Evolutionary conservation across 2,329 filamentous ascomycete genomes (phyloP), one percentile per base, ranked within the genome.

Genomic region (Paraphoma sp.): DNA sequence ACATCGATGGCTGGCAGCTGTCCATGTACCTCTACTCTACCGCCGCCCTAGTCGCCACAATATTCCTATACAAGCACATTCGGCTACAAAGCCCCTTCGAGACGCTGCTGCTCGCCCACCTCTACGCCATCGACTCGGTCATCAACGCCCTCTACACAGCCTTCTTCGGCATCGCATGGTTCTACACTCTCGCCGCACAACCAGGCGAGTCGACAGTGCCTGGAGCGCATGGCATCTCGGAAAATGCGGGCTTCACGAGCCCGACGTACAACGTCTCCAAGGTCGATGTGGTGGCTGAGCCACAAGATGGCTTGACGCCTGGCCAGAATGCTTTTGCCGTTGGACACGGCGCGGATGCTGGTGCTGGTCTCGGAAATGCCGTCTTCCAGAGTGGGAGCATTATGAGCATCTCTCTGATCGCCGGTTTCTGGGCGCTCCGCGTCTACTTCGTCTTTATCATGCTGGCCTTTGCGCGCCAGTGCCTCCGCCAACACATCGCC

Each of bases 21-120:
- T 91, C 90, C 55, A 95, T 96, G 84, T 97, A 97, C 82, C 84
- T 96, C 47, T 96, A 96, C 83, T 95, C 91, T 28, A 84, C 95
- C 59, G 68, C 86, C 60, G 85, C 90, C 29, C 86, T 97, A 62
- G 81, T 84, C 62, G 78, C 90, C 45, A 85, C 91, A 64, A 82
- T 86, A 49, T 85, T 87, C 68, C 87, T 96, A 46, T 85, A 91
- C 69, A 90, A 90, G 47, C 89, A 95, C 74, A 91, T 97, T 73
- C 89, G 91, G 62, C 85, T 86, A 68, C 89, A 92, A 70, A 88
- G 85, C 30, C 90, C 92, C 1, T 86, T 97, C 54, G 88, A 96
- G 71, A 91, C 88, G 67, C 83, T 97, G 28, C 86, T 87, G 2
- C 86, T 97, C 50, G 92, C 92, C 3, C 96, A 92, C 84, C 82